Conservation (phyloP, 2,329 filamentous ascomycete genomes). For the Harringtonia lauricola region DNA sequence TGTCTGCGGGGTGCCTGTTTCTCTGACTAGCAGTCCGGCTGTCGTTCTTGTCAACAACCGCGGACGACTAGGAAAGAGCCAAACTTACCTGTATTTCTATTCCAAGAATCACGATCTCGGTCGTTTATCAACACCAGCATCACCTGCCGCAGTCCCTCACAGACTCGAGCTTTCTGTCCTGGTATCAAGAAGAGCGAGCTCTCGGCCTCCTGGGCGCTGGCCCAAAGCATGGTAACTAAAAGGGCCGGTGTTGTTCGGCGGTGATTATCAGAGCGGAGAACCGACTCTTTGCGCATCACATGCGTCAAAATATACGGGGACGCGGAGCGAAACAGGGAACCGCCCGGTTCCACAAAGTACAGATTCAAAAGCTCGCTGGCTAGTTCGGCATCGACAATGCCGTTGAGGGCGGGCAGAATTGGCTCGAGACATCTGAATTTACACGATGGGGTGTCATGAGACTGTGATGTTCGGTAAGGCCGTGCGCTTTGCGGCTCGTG, state of each 20-base stretch:
- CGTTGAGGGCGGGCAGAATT: constrained; percentile 25
- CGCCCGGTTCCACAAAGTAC: constrained; percentile 33
- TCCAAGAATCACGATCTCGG: constrained; percentile 25
- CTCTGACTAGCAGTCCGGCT: no score
- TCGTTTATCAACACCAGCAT: constrained; percentile 22
- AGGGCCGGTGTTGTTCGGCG: constrained; percentile 31
- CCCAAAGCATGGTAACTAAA: constrained; percentile 35
- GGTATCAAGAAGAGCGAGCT: constrained; percentile 29
- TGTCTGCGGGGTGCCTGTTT: no score
- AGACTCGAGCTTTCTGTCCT: constrained; percentile 27
- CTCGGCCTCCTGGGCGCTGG: constrained; percentile 34
- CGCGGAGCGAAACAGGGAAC: constrained; percentile 28
- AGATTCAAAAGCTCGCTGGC: constrained; percentile 36
- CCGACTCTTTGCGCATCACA: constrained; percentile 31
- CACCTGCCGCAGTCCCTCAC: constrained; percentile 25
- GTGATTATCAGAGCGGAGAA: constrained; percentile 27
- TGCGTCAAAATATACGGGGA: constrained; percentile 36
- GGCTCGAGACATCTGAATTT: constrained; percentile 23
- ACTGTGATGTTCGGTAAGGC: no score
- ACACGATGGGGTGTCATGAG: not conserved
- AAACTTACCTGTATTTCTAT: constrained; percentile 20
- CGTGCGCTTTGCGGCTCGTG: no score
- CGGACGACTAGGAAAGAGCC: no score
- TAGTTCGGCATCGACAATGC: constrained; percentile 26
- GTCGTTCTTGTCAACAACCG: no score